Percentiles rank a stretch among this genome's conserved stretches.
phyloP scores from a whole-genome alignment of 2,329 filamentous ascomycete genomes.

The Zymoseptoria crescenta region DNA sequence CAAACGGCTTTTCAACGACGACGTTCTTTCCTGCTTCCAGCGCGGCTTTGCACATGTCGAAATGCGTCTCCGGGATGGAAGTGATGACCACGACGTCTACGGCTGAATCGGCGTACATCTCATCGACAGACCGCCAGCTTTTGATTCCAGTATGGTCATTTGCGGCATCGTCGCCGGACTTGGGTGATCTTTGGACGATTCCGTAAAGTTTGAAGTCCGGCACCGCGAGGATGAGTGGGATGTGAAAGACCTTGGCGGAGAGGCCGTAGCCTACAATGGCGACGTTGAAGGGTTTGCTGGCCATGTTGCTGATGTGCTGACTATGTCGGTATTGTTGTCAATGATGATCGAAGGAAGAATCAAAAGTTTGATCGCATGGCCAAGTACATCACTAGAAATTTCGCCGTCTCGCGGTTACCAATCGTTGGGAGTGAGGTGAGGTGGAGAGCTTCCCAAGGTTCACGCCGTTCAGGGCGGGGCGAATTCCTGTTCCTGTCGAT shows the following conservation, averaged over 20 bases:
- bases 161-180: constrained; percentile 56
- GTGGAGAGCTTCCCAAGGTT: background rate
- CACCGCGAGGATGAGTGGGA: constrained; percentile 63
- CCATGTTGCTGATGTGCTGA: constrained; percentile 8
- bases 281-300: constrained; percentile 41
- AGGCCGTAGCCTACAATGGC: constrained; percentile 54
- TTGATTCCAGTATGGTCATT: constrained; percentile 59
- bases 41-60: constrained; percentile 54
- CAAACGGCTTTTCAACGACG: constrained; percentile 76
- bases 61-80: constrained; percentile 66
- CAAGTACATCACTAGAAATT: background rate
- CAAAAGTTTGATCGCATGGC: background rate
- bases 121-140: constrained; percentile 55
- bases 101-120: constrained; percentile 56
- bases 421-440: background rate
- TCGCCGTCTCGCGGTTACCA: background rate
- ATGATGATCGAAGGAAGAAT: background rate
- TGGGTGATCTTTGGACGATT: constrained; percentile 67
- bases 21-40: constrained; percentile 68
- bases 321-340: background rate
- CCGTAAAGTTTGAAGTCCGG: constrained; percentile 59
- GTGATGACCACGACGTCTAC: constrained; percentile 65
- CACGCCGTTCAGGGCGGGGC: background rate
- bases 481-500: background rate
- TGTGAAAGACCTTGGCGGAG: constrained; percentile 74